Evolutionary conservation across 78 protist genomes (phyloP).

Genomic region (Blattamonas nauphoetae): DNA sequence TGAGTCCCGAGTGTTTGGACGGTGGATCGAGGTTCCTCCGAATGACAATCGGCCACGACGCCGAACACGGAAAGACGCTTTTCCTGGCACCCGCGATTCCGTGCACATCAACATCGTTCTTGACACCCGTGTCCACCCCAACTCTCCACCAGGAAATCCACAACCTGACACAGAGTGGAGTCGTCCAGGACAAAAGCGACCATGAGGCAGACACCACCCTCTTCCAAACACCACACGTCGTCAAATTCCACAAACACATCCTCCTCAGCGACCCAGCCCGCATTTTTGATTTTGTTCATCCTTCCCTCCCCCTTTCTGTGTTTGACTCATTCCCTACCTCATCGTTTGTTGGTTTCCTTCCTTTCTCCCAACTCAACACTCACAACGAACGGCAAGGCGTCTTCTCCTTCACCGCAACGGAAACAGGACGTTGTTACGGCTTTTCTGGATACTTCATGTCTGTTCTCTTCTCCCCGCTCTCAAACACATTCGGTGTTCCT

Average conservation of each 20-base stretch:
- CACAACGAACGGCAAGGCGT: not conserved
- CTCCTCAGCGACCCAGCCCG: constrained; percentile 34
- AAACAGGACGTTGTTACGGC: constrained; percentile 59
- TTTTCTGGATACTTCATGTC: constrained; percentile 85
- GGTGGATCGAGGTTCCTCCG: constrained; percentile 39
- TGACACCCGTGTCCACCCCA: not conserved
- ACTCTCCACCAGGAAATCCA: not conserved
- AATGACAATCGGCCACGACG: not conserved
- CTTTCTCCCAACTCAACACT: too few relatives aligned
- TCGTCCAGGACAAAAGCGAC: not conserved
- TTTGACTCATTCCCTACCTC: not conserved
- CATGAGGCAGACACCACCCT: too few relatives aligned
- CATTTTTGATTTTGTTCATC: not conserved
- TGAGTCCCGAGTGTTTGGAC: constrained; percentile 97
- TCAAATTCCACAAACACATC: constrained; percentile 34
- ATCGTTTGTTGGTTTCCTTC: too few relatives aligned
- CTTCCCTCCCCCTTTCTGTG: not conserved
- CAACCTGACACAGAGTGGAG: not conserved
- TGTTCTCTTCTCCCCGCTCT: too few relatives aligned
- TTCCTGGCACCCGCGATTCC: not conserved
- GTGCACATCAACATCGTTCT: not conserved
- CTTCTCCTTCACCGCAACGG: not conserved
- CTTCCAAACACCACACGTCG: constrained; percentile 84
- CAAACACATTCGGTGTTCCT: too few relatives aligned
- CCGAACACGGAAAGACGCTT: not conserved